Conservation (phyloP, 2,329 filamentous ascomycete genomes). For the Cladosporium sp. region DNA sequence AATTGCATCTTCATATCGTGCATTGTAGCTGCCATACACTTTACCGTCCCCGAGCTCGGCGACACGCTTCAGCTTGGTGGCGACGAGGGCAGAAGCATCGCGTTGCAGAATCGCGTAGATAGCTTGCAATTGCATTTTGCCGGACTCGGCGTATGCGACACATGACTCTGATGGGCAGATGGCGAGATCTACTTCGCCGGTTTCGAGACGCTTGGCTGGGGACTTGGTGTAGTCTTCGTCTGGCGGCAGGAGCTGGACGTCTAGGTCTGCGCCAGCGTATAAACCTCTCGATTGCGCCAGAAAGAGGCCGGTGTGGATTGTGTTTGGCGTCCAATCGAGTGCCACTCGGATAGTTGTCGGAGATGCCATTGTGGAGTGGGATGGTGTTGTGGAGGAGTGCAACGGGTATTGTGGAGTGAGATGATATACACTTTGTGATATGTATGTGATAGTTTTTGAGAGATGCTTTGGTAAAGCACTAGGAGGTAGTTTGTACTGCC, state of each 20-base stretch:
- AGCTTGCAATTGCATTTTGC: slow-evolving; percentile 33
- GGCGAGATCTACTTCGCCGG: slow-evolving; percentile 33
- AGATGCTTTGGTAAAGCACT: neutral
- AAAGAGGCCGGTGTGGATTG: slow-evolving; percentile 36
- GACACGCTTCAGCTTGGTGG: slow-evolving; percentile 29
- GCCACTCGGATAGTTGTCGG: slow-evolving; percentile 30
- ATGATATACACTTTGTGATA: neutral
- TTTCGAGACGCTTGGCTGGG: slow-evolving; percentile 32
- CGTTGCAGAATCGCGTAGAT: slow-evolving; percentile 37
- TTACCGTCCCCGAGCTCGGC: slow-evolving; percentile 30
- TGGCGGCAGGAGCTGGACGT: slow-evolving; percentile 33
- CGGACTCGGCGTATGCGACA: slow-evolving; percentile 35
- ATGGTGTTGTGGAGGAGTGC: neutral
- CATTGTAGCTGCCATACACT: slow-evolving; percentile 36
- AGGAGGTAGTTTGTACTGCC: neutral
- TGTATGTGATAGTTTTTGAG: neutral
- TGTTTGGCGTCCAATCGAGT: slow-evolving; percentile 39
- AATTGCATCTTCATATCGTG: slow-evolving; percentile 35
- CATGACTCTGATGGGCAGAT: slow-evolving; percentile 37
- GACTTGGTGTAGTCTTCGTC: slow-evolving; percentile 32
- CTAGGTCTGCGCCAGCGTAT: slow-evolving; percentile 28
- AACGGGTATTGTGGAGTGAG: neutral
- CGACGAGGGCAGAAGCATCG: slow-evolving; percentile 35
- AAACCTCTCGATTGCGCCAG: slow-evolving; percentile 28
- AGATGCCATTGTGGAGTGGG: neutral